phyloP scores from a whole-genome alignment of 1,284 basidiomycete genomes.

The Veloboletus limbatus region DNA sequence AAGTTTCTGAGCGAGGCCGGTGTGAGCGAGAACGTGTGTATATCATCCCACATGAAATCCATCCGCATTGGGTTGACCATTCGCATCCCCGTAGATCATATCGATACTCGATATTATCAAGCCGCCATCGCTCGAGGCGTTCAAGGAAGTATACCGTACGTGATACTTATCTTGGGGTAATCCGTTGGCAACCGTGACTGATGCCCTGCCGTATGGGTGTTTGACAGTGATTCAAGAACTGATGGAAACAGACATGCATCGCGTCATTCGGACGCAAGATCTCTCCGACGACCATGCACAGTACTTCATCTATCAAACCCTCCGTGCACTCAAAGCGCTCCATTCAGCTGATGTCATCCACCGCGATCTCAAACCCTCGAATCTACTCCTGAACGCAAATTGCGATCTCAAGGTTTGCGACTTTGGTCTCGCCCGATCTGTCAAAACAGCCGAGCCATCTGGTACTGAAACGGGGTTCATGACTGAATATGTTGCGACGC shows the following conservation, averaged over 20 bases:
- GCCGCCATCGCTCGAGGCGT: slow-evolving; percentile 82
- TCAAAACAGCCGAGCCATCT: slow-evolving; percentile 81
- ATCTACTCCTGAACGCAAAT: slow-evolving; percentile 93
- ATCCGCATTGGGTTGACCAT: no score
- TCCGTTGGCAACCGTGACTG: slow-evolving; percentile 3
- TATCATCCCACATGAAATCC: neutral
- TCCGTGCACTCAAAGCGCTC: slow-evolving; percentile 90
- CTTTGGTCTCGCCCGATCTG: slow-evolving; percentile 87
- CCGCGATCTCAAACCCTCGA: slow-evolving; percentile 94
- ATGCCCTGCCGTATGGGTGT: slow-evolving; percentile 3
- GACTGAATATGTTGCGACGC: slow-evolving; percentile 94
- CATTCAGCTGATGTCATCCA: slow-evolving; percentile 95
- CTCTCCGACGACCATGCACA: slow-evolving; percentile 78
- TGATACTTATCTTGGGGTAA: slow-evolving; percentile 19
- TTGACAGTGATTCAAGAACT: slow-evolving; percentile 68
- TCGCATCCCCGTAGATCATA: slow-evolving; percentile 82
- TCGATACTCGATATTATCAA: slow-evolving; percentile 95
- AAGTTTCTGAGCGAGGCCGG: slow-evolving; percentile 90
- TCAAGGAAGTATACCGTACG: slow-evolving; percentile 90
- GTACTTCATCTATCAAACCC: slow-evolving; percentile 84
- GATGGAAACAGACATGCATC: slow-evolving; percentile 74
- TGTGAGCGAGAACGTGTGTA: slow-evolving; percentile 87
- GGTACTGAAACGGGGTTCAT: slow-evolving; percentile 86
- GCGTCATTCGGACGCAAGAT: slow-evolving; percentile 76
- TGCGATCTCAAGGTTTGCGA: slow-evolving; percentile 96